Evolutionary conservation across 495 filamentous ascomycete genomes (phyloP).

Genomic region (Daldinia caldariorum): DNA sequence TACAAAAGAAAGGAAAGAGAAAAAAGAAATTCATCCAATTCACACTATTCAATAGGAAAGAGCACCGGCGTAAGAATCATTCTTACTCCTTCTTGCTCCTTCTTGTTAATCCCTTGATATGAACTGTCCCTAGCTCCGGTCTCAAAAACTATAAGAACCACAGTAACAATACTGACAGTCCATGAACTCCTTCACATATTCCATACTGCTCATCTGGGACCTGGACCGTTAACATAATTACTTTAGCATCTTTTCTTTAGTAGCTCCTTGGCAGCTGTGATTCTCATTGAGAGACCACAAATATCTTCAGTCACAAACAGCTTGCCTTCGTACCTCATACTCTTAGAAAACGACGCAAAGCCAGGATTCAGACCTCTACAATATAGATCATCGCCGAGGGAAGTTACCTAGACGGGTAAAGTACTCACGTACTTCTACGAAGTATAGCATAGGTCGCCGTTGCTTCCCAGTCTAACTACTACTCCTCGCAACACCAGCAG

Average conservation of each 20-base stretch:
- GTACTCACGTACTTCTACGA: background rate
- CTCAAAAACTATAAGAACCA: background rate
- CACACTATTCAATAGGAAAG: background rate
- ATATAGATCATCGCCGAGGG: background rate
- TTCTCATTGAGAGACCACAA: background rate
- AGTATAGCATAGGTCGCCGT: background rate
- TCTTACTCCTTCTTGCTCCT: background rate
- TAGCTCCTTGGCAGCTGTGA: background rate
- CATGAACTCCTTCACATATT: background rate
- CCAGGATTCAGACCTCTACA: background rate
- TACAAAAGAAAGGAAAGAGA: background rate
- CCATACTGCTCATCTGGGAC: background rate
- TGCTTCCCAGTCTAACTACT: background rate
- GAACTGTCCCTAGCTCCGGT: background rate
- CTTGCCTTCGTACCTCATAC: background rate
- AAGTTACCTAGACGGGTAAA: background rate
- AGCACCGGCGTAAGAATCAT: background rate
- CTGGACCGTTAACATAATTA: background rate
- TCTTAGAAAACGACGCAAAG: background rate
- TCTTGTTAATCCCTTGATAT: background rate
- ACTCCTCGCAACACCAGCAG: background rate
- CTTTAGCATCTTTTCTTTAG: background rate
- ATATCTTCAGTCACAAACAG: background rate
- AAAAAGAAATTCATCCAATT: background rate
- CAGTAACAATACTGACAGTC: background rate